These are phyloP conservation scores for Vicia faba DNA, from an alignment of 306 rosid species.

Conservation along the genomic window DNA sequence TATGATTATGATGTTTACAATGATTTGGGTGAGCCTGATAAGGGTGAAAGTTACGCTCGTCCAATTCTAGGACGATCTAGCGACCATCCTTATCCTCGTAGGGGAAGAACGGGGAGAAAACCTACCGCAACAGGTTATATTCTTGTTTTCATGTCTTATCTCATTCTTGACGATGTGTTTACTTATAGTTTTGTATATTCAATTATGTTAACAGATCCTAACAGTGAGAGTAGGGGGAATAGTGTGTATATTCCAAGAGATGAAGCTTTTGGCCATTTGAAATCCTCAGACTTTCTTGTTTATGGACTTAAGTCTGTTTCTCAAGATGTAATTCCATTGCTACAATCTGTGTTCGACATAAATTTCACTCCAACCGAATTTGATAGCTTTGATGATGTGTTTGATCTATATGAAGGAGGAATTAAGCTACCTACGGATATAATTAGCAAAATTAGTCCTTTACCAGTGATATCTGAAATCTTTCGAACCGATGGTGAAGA, in stretches of 20 bases:
- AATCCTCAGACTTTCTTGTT: slow-evolving; percentile 59
- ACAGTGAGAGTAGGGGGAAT: slow-evolving; percentile 40
- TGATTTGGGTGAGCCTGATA: slow-evolving; percentile 62
- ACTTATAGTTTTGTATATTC: neutral
- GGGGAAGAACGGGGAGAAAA: slow-evolving; percentile 77
- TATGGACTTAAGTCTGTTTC: slow-evolving; percentile 53
- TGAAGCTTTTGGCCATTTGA: slow-evolving; percentile 64
- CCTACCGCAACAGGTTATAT: slow-evolving; percentile 47
- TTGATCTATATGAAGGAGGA: slow-evolving; percentile 62
- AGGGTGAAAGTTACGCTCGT: slow-evolving; percentile 10
- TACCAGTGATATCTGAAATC: slow-evolving; percentile 35
- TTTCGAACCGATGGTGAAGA: slow-evolving; percentile 61
- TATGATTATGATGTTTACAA: slow-evolving; percentile 76
- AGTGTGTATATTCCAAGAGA: slow-evolving; percentile 67
- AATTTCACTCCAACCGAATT: slow-evolving; percentile 48
- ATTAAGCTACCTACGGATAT: slow-evolving; percentile 46
- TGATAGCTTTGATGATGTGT: slow-evolving; percentile 57
- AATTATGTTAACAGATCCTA: slow-evolving; percentile 44
- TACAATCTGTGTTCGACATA: slow-evolving; percentile 36
- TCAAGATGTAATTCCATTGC: slow-evolving; percentile 40
- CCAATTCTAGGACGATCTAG: slow-evolving; percentile 66
- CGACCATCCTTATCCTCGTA: slow-evolving; percentile 68
- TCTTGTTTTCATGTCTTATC: no score
- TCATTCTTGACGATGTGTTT: neutral
- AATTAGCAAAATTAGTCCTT: slow-evolving; percentile 46